Evolutionary conservation across 2,329 filamentous ascomycete genomes (phyloP).

Genomic region (Pseudocercospora macadamiae): DNA sequence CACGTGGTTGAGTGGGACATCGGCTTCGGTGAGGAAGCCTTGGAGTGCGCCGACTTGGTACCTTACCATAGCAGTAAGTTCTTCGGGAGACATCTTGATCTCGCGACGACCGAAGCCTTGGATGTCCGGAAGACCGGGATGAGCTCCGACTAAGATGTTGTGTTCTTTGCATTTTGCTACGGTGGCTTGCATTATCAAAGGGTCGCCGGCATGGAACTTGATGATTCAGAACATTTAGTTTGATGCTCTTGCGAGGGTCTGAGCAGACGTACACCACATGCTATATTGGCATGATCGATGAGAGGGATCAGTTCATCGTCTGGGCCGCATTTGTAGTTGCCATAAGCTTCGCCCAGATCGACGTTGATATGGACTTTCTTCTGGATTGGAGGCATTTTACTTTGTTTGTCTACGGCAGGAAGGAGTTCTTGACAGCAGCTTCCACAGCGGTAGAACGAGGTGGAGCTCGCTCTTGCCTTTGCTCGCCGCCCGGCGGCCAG

Average conservation of each 20-base stretch:
- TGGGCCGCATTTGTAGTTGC: conserved; percentile 56
- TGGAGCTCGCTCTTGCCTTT: not conserved
- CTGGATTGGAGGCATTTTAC: conserved; percentile 52
- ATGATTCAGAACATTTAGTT: conserved; percentile 30
- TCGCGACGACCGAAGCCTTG: conserved; percentile 66
- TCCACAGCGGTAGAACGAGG: not conserved
- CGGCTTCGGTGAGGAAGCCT: conserved; percentile 61
- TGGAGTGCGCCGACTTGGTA: conserved; percentile 68
- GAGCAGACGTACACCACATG: conserved; percentile 41
- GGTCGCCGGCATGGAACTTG: conserved; percentile 54
- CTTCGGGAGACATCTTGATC: conserved; percentile 56
- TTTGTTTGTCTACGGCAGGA: not conserved
- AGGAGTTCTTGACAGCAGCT: not conserved
- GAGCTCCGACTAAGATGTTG: conserved; percentile 61
- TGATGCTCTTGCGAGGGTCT: not conserved
- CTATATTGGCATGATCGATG: conserved; percentile 66
- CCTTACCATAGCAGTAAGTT: conserved; percentile 52
- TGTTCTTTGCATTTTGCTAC: conserved; percentile 61
- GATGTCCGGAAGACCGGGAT: conserved; percentile 67
- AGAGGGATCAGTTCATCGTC: conserved; percentile 64
- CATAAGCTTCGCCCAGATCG: conserved; percentile 58
- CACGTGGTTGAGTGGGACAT: conserved; percentile 61
- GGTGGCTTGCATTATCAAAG: conserved; percentile 65
- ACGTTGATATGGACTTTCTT: conserved; percentile 58
- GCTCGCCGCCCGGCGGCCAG: conserved; percentile 1